Base-by-base conservation (phyloP, 306 rosid genomes). In the Cicer chorassanicum region DNA sequence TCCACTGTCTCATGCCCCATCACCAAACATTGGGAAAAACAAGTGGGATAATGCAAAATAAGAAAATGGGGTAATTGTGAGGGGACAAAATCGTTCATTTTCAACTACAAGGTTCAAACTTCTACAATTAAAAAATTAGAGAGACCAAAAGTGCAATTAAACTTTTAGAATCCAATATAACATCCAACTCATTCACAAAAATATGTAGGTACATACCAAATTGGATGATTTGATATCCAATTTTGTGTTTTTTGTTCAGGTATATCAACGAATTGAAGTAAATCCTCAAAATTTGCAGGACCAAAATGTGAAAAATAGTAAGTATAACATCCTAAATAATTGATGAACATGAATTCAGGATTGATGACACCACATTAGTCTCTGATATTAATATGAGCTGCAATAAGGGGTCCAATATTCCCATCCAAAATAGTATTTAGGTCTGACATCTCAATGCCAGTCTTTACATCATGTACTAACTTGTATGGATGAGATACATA, bases 331-430 rank as follows among this genome's bases (percentile, higher is more conserved):
- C 74, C 73, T 54, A 72, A 71, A 19, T 34, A 38, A 45, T 57
- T 8, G 45, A 13, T n/a, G n/a, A 12, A 49, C 21, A 42, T 42
- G 6, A 43, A 60, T 6, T 29, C 43, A 8, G 15, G 18, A 65
- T 14, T 16, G 49, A 66, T 11, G 38, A 66, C 41, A 45, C n/a
- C 15, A 36, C 50, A 53, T 19, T 74, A 77, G 29, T 75, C 92
- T 88, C 93, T 90, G 19, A 45, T 10, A 76, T 76, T 81, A 36
- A 90, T 66, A 81, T 86, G 87, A 84, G 98, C 98, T 69, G 80
- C 88, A 84, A 90, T 84, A 46, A 92, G 73, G 72, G 89, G 72
- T 68, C 86, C 92, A 80, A 92, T 90, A 87, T 84, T 90, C 61
- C 97, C 98, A 70, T 88, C 86, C 80, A 92, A 73, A 50, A 92